Conservation (phyloP, 1,284 basidiomycete genomes). For the Megacollybia platyphylla region DNA sequence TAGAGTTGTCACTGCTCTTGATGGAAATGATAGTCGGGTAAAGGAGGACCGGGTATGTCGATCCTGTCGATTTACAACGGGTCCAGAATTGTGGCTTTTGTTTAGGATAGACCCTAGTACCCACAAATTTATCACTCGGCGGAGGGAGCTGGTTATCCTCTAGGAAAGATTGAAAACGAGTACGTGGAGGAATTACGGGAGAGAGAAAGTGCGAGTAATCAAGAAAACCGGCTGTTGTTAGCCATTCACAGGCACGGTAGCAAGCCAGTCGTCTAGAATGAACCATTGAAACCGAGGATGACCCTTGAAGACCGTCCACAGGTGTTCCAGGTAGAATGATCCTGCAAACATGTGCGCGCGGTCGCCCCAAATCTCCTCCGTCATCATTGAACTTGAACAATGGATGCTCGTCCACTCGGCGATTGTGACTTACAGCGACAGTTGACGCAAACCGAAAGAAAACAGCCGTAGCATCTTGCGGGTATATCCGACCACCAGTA, state of each 20-base stretch:
- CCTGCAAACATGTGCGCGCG: slow-evolving; percentile 27
- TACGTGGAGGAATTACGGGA: slow-evolving; percentile 10
- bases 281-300: slow-evolving; percentile 26
- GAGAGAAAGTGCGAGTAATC: slow-evolving; percentile 37
- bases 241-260: slow-evolving; percentile 35
- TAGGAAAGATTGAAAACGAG: slow-evolving; percentile 6
- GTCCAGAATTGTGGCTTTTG: slow-evolving; percentile 55
- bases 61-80: slow-evolving; percentile 19
- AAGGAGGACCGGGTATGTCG: slow-evolving; percentile 15
- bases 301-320: slow-evolving; percentile 28
- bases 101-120: slow-evolving; percentile 40
- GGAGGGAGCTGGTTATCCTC: slow-evolving; percentile 10
- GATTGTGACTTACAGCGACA: slow-evolving; percentile 8
- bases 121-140: slow-evolving; percentile 17
- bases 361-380: slow-evolving; percentile 10
- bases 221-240: slow-evolving; percentile 36
- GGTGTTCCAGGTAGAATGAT: slow-evolving; percentile 33
- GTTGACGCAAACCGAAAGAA: slow-evolving; percentile 37
- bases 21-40: slow-evolving; percentile 43
- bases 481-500: slow-evolving; percentile 41
- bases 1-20: slow-evolving; percentile 13
- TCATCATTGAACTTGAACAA: slow-evolving; percentile 29
- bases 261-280: slow-evolving; percentile 48
- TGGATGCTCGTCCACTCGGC: slow-evolving; percentile 9
- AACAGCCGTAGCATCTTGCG: slow-evolving; percentile 37